phyloP scores from a whole-genome alignment of 495 filamentous ascomycete genomes.

The Tuber aestivum region DNA sequence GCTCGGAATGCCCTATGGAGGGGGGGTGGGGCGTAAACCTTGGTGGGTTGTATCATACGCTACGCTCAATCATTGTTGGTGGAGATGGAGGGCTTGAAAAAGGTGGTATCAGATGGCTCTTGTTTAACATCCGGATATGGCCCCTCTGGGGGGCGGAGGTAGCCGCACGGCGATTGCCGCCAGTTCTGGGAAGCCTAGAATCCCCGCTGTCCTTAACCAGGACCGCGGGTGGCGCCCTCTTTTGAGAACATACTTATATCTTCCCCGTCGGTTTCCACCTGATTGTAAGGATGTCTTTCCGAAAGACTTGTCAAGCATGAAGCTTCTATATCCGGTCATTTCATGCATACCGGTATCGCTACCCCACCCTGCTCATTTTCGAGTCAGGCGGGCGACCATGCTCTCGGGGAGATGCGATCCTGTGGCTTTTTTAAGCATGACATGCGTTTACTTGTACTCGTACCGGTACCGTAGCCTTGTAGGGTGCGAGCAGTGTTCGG shows the following conservation, averaged over 20 bases:
- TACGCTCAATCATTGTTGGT: conserved; percentile 7
- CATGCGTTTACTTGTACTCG: not conserved
- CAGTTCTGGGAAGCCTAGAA: not conserved
- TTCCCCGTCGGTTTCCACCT: not conserved
- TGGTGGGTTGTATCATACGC: conserved; percentile 19
- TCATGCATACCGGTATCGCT: not conserved
- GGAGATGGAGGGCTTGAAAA: conserved; percentile 9
- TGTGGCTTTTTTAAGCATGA: not conserved
- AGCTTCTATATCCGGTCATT: not conserved
- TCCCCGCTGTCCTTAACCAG: not conserved
- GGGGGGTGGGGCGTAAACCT: not conserved
- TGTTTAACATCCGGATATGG: conserved; percentile 7
- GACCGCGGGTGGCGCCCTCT: not conserved
- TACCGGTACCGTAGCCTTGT: too few relatives aligned
- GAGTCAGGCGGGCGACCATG: not conserved
- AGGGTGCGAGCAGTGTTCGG: too few relatives aligned
- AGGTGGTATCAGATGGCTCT: conserved; percentile 6
- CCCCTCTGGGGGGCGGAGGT: conserved; percentile 16
- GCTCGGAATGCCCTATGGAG: not conserved
- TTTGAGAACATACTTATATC: not conserved
- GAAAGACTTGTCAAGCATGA: not conserved
- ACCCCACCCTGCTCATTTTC: not conserved
- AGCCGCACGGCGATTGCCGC: conserved; percentile 32
- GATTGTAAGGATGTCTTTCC: not conserved
- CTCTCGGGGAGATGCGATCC: not conserved